Conservation (phyloP, 73 alveolate species). For the Paramecium sonneborni region DNA sequence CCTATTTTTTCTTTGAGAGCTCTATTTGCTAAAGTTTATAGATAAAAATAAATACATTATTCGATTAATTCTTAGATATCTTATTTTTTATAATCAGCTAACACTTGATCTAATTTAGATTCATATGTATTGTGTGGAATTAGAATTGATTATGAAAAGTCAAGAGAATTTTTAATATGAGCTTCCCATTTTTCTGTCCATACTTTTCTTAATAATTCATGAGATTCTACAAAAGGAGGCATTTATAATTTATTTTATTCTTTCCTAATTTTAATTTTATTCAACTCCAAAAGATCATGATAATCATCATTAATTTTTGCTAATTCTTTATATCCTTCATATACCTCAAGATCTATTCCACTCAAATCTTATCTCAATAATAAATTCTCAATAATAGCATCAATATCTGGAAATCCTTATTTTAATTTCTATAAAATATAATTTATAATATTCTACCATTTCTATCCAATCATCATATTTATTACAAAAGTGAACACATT, state of each 20-base stretch:
- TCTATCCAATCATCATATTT: constrained; percentile 62
- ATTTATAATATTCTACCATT: constrained; percentile 8
- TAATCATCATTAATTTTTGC: constrained; percentile 54
- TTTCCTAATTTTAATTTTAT: constrained; percentile 1
- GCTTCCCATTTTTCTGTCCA: constrained; percentile 64
- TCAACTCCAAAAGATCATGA: constrained; percentile 57
- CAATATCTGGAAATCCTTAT: constrained; percentile 54
- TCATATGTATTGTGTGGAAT: constrained; percentile 27
- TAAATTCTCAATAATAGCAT: constrained; percentile 39
- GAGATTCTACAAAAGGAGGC: constrained; percentile 61
- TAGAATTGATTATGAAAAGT: constrained; percentile 4
- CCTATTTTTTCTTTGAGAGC: constrained; percentile 9
- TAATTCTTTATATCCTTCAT: constrained; percentile 56
- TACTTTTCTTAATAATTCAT: constrained; percentile 53
- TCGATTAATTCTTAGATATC: constrained; percentile 20
- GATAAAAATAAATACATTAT: background rate
- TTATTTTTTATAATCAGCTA: background rate
- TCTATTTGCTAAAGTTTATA: background rate
- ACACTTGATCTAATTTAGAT: constrained; percentile 49
- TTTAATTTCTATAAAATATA: constrained; percentile 16
- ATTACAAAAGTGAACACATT: constrained; percentile 54
- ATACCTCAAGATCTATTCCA: constrained; percentile 49
- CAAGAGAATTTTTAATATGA: background rate
- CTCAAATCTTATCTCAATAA: constrained; percentile 11
- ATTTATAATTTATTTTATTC: constrained; percentile 57